These are phyloP conservation scores for Betula pendula DNA, from an alignment of 306 rosid species.

Conservation along the genomic window DNA sequence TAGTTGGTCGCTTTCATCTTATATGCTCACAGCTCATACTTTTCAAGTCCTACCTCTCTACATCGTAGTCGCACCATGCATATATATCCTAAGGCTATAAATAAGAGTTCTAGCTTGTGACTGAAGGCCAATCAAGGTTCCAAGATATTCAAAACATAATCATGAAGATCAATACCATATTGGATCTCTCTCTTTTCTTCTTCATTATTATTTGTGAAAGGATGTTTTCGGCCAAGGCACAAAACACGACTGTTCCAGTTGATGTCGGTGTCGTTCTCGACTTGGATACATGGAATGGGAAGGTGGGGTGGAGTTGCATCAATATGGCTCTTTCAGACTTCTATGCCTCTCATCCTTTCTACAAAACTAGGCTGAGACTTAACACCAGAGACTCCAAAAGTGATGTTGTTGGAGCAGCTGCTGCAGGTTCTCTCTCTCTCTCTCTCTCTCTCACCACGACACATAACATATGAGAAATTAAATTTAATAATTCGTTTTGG, in stretches of 20 bases:
- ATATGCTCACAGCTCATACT: too few relatives aligned
- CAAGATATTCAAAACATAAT: not conserved
- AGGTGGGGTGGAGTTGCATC: constrained; percentile 38
- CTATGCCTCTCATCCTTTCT: constrained; percentile 27
- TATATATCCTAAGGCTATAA: too few relatives aligned
- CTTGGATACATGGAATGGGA: constrained; percentile 17
- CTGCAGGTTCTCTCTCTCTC: constrained; percentile 33
- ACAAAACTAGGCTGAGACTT: constrained; percentile 29
- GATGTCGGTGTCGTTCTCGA: constrained; percentile 47
- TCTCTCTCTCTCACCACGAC: too few relatives aligned
- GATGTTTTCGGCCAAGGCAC: constrained; percentile 6
- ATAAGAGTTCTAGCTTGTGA: not conserved
- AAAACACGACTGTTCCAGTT: constrained; percentile 24
- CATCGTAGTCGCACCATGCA: too few relatives aligned
- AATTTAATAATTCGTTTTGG: too few relatives aligned
- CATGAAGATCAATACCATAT: not conserved
- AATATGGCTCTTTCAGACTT: constrained; percentile 33
- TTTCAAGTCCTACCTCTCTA: too few relatives aligned
- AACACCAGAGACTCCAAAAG: constrained; percentile 18
- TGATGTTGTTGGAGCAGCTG: constrained; percentile 28
- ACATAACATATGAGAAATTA: too few relatives aligned
- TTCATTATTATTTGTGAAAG: not conserved
- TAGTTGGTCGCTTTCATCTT: too few relatives aligned
- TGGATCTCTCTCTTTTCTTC: not conserved
- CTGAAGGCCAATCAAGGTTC: not conserved